Evolutionary conservation across 2,329 filamentous ascomycete species (phyloP), one percentile per base, ranked within the genome.

Genomic region (Colletotrichum sp.): DNA sequence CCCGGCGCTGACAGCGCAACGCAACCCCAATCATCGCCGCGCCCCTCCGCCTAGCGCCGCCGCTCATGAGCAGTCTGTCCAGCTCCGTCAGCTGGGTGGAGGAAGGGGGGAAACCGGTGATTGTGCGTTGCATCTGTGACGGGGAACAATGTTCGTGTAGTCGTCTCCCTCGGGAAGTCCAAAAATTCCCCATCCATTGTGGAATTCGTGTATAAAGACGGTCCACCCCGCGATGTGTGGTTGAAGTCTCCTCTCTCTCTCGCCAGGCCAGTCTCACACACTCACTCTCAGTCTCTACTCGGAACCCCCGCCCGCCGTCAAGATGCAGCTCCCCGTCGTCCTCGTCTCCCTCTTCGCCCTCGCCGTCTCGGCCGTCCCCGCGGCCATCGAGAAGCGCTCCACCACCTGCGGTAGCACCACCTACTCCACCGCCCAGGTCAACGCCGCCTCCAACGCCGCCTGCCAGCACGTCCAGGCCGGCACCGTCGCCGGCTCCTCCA

Each of bases 401-500:
- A 79, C 76, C 48, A 88, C 87, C 72, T 93, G 91, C 81, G 91
- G 91, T 73, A 87, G 83, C 72, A 86, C 81, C 60, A 88, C 84
- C 82, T 93, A 93, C 85, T 86, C 85, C 67, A 84, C 86, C 61
- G 82, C 82, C 69, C 86, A 89, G 75, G 87, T 92, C 69, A 84
- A 83, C 78, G 83, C 86, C 18, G 91, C 92, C 60, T 81, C 88
- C 56, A 84, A 86, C 71, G 85, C 87, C 65, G 91, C 89, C 4
- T 93, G 88, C 84, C 80, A 82, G n/a, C 87, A 90, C 79, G 87
- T 91, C 81, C 71, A 83, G 65, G 78, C 83, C 48, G 86, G 85
- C 66, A 78, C 79, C 43, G 79, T 80, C 56, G 83, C 82, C 58
- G 86, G 86, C 75, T 80, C 82, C 68, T 79, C 78, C 16, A 75